Conservation (phyloP, 73 alveolate genomes). For the Tetrahymena malaccensis region DNA sequence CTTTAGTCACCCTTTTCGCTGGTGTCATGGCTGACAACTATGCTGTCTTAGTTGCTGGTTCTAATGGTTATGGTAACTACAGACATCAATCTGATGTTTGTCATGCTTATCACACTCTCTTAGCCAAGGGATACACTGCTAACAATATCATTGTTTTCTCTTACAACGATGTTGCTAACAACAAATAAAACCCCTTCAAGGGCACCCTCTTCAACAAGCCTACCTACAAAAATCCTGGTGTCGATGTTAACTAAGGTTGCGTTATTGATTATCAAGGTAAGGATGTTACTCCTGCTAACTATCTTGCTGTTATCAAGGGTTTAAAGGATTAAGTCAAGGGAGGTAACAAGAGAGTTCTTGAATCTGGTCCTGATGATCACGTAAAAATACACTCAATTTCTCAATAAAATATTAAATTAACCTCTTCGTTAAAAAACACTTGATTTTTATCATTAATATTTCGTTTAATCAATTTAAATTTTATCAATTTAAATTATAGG, state of each 20-base stretch:
- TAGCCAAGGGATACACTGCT: conserved; percentile 75
- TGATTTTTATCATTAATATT: background rate
- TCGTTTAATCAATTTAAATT: no score
- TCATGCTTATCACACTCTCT: conserved; percentile 91
- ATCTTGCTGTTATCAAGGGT: conserved; percentile 57
- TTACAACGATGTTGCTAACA: conserved; percentile 91
- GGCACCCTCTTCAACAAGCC: conserved; percentile 94
- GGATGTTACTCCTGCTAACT: conserved; percentile 90
- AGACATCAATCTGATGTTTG: conserved; percentile 98
- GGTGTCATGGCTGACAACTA: conserved; percentile 69
- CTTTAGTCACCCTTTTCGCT: background rate
- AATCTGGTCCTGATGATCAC: background rate
- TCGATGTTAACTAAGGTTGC: conserved; percentile 94
- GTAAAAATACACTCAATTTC: background rate
- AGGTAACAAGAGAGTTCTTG: background rate
- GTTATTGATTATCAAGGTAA: conserved; percentile 80
- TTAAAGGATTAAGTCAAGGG: background rate
- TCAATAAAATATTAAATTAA: no score
- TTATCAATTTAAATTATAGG: background rate
- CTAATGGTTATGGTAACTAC: conserved; percentile 93
- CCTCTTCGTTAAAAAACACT: background rate
- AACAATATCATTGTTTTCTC: conserved; percentile 85
- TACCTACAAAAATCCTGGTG: conserved; percentile 51
- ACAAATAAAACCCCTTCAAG: conserved; percentile 75
- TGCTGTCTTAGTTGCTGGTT: conserved; percentile 97